Conservation (phyloP, 495 filamentous ascomycete species). For the Aspergillus nidulans region DNA sequence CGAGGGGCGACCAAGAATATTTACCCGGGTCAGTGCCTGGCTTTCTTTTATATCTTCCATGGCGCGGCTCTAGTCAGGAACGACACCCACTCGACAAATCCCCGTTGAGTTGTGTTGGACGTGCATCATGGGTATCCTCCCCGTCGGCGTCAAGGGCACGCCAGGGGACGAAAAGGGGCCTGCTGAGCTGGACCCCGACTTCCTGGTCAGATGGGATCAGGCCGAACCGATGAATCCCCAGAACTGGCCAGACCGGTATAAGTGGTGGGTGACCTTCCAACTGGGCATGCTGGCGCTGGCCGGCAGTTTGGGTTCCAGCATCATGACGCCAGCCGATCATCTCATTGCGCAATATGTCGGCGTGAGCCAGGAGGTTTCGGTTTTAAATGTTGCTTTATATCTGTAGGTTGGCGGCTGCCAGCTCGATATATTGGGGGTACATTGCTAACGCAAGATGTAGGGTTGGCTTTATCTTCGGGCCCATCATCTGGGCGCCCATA, state of each 20-base stretch:
- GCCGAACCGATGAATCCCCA: constrained; percentile 36
- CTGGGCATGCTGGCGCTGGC: constrained; percentile 47
- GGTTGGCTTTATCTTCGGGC: constrained; percentile 8
- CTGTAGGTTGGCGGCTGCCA: constrained; percentile 12
- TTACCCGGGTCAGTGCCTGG: background rate
- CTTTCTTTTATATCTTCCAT: background rate
- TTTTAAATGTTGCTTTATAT: constrained; percentile 21
- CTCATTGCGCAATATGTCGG: constrained; percentile 34
- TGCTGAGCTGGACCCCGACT: background rate
- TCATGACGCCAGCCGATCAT: constrained; percentile 44
- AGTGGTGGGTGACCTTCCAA: constrained; percentile 47
- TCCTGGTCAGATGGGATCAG: constrained; percentile 8
- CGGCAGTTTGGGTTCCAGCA: constrained; percentile 45
- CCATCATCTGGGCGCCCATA: constrained; percentile 14
- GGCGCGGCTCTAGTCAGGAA: background rate
- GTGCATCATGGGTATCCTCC: background rate
- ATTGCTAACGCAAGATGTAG: background rate
- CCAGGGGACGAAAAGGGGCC: background rate
- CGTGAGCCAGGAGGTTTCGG: constrained; percentile 31
- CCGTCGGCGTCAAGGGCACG: background rate
- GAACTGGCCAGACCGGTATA: constrained; percentile 42
- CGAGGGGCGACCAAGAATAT: background rate
- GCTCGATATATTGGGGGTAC: background rate
- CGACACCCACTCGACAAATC: background rate
- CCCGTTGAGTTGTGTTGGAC: background rate